These are phyloP conservation scores for Microbotryomycetes sp. DNA, from an alignment of 1,284 basidiomycete genomes.

Conservation along the genomic window DNA sequence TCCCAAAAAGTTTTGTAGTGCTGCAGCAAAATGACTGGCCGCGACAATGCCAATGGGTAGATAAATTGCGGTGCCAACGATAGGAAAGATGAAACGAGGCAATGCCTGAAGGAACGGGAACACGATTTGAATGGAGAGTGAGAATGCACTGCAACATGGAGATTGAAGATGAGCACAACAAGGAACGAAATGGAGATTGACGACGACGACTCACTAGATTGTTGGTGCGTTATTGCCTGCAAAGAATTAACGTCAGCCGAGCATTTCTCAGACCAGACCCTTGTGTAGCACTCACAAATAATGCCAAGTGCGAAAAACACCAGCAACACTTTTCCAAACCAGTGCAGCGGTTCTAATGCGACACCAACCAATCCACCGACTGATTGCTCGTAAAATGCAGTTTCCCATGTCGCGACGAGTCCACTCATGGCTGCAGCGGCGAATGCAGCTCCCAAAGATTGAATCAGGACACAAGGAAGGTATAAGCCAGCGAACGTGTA, in stretches of 20 bases:
- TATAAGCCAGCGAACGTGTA: constrained; percentile 34
- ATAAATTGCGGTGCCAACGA: constrained; percentile 67
- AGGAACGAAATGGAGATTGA: no score
- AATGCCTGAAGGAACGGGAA: constrained; percentile 57
- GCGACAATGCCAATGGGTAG: constrained; percentile 46
- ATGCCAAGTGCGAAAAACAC: constrained; percentile 72
- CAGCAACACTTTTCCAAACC: constrained; percentile 77
- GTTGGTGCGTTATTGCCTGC: constrained; percentile 71
- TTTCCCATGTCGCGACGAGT: constrained; percentile 39
- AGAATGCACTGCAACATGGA: constrained; percentile 59
- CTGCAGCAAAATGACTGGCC: constrained; percentile 40
- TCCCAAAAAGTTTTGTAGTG: constrained; percentile 42
- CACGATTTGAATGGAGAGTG: constrained; percentile 72
- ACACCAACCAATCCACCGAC: constrained; percentile 42
- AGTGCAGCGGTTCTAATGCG: constrained; percentile 25
- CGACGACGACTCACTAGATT: constrained; percentile 56
- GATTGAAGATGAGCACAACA: no score
- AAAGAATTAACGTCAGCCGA: not conserved
- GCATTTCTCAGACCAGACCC: not conserved
- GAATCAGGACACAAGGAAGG: constrained; percentile 35
- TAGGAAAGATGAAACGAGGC: constrained; percentile 78
- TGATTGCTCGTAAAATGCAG: constrained; percentile 43
- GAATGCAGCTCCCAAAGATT: constrained; percentile 43
- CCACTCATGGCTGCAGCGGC: constrained; percentile 36
- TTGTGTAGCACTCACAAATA: constrained; percentile 39